Evolutionary conservation across 352 stramenopile genomes (phyloP), one percentile per base, ranked within the genome.

Genomic region (Pythium insidiosum): DNA sequence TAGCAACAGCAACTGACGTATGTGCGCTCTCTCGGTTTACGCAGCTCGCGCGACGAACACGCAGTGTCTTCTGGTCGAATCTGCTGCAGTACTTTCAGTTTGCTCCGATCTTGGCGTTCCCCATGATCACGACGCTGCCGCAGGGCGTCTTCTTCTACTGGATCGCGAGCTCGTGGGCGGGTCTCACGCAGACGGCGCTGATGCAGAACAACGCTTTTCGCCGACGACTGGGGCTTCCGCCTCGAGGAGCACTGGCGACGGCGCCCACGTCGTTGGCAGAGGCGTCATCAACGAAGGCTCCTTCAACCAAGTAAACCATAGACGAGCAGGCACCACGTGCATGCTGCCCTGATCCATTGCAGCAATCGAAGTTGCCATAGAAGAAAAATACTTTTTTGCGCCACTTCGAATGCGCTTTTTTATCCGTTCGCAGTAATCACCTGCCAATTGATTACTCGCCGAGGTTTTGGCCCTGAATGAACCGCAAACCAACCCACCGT

Each of bases 121-220:
- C 50, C 2, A 30, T 53, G 23, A 28, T 52, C 22, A 38, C 38
- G 31, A 53, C 50, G 24, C 50, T 58, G 9, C 50, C 50, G 2
- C 73, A 89, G 37, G 77, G 77, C n/a, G 63, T 89, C 6, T 89
- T 89, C 41, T 89, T 89, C 43, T 87, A 88, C 58, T 89, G 77
- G 77, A 57, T 89, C 33, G 73, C 67, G 7, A 70, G 73, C 0
- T 86, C 73, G 9, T 88, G 77, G 70, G 59, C 72, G 35, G 78
- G 67, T 15, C 68, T 86, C 49, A 72, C 49, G 12, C 77, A 89
- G 53, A 79, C 55, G 3, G 36, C 73, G 2, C 54, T 68, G 11
- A 82, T 89, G 67, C 65, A 67, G 43, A 78, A 84, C 63, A 80
- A 82, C 56, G 29, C 64, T 18, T 77, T 88, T 50, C 75, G 75